These are phyloP conservation scores for Cucumis melo DNA, from an alignment of 306 rosid species.

Conservation along the genomic window DNA sequence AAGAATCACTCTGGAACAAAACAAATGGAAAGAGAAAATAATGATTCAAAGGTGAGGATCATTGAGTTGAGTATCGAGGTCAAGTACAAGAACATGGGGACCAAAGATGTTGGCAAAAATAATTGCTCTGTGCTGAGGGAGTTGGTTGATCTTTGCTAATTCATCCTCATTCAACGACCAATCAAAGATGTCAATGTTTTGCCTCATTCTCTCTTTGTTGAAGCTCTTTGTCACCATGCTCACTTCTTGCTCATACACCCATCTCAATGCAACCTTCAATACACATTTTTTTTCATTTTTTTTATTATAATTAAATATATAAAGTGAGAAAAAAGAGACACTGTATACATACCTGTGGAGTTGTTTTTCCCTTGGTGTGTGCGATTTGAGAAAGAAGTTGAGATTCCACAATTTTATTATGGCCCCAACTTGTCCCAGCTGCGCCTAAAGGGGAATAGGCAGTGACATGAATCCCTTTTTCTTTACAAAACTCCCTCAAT, in stretches of 20 bases:
- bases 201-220: constrained; percentile 27
- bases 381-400: constrained; percentile 23
- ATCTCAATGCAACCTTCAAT: constrained; percentile 24
- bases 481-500: constrained; percentile 20
- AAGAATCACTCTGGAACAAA: too few relatives aligned
- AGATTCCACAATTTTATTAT: constrained; percentile 12
- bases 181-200: constrained; percentile 27
- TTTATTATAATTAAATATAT: too few relatives aligned
- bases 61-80: neutral
- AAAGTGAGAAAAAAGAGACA: too few relatives aligned
- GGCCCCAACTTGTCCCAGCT: constrained; percentile 17
- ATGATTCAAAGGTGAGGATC: neutral
- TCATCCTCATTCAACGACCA: constrained; percentile 18
- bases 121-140: neutral
- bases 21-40: too few relatives aligned
- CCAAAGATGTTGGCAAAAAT: neutral
- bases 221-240: constrained; percentile 23
- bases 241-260: constrained; percentile 32
- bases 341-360: constrained; percentile 25
- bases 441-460: constrained; percentile 38
- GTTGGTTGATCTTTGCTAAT: neutral
- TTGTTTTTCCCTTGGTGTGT: constrained; percentile 17
- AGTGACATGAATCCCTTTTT: constrained; percentile 27
- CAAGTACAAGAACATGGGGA: neutral
- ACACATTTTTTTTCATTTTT: neutral